Conservation (phyloP, 2,329 filamentous ascomycete genomes). For the Thelonectria olida region DNA sequence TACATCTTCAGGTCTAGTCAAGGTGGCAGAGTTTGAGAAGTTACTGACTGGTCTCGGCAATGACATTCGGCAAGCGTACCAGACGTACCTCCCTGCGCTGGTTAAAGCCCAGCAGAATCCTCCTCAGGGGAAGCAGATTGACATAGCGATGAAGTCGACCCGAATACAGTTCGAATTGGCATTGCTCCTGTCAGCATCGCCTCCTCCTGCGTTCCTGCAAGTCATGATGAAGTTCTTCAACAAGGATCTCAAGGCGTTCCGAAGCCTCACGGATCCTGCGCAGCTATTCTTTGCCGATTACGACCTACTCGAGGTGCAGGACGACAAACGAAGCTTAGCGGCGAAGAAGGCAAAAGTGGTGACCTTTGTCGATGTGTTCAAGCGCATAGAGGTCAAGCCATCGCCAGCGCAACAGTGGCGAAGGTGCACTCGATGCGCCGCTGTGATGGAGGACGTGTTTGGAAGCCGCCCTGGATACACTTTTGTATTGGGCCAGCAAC, state of each 20-base stretch:
- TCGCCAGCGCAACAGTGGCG: slow-evolving; percentile 45
- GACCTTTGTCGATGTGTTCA: slow-evolving; percentile 64
- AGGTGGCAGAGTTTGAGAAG: slow-evolving; percentile 69
- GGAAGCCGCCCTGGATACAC: slow-evolving; percentile 58
- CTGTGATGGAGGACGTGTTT: slow-evolving; percentile 70
- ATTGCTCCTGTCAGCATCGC: slow-evolving; percentile 60
- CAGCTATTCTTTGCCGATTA: slow-evolving; percentile 79
- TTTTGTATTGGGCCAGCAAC: slow-evolving; percentile 64
- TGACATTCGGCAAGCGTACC: slow-evolving; percentile 63
- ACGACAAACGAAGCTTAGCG: slow-evolving; percentile 60
- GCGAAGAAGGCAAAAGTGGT: slow-evolving; percentile 47
- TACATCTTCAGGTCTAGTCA: slow-evolving; percentile 62
- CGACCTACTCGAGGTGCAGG: slow-evolving; percentile 71
- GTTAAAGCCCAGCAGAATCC: slow-evolving; percentile 58
- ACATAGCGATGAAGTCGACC: slow-evolving; percentile 54
- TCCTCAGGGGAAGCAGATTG: slow-evolving; percentile 53
- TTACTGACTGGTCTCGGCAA: slow-evolving; percentile 61
- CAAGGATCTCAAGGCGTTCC: slow-evolving; percentile 66
- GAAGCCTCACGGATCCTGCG: slow-evolving; percentile 68
- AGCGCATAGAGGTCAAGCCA: slow-evolving; percentile 60
- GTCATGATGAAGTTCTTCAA: slow-evolving; percentile 74
- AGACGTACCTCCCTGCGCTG: slow-evolving; percentile 53
- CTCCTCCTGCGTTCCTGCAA: slow-evolving; percentile 57
- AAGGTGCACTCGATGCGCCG: slow-evolving; percentile 64
- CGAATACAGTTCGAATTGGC: slow-evolving; percentile 61